Percentiles rank a stretch among this genome's conserved stretches.
Conservation (phyloP, 176 grass and related monocot species). For the Elymus sibiricus region DNA sequence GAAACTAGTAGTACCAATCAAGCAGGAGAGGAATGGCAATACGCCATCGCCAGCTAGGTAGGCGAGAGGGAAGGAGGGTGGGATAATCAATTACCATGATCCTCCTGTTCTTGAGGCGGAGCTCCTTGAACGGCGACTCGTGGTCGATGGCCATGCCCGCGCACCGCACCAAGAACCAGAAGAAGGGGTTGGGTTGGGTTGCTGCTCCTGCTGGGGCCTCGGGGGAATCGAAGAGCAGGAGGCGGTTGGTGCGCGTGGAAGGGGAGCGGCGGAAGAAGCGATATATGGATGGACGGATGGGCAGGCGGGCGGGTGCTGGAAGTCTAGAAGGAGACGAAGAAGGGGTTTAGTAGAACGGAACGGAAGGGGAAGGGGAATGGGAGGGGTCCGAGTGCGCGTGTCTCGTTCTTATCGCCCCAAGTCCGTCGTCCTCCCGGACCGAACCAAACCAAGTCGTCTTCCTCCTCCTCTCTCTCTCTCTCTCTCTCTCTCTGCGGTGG, state of each 20-base stretch:
- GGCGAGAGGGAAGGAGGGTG: too few relatives aligned
- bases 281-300: not conserved
- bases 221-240: not conserved
- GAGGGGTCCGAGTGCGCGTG: constrained; percentile 8
- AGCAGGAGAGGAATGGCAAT: not conserved
- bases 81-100: constrained; percentile 41
- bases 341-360: not conserved
- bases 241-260: not conserved
- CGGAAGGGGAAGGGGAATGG: not conserved
- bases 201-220: not conserved
- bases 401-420: constrained; percentile 19
- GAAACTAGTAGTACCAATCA: not conserved
- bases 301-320: not conserved
- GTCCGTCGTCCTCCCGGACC: not conserved
- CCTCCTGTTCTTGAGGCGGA: constrained; percentile 70
- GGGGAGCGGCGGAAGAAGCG: not conserved
- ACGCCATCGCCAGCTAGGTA: too few relatives aligned
- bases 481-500: too few relatives aligned
- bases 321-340: not conserved
- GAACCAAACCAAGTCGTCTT: constrained; percentile 1
- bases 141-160: constrained; percentile 61
- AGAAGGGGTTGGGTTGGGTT: not conserved
- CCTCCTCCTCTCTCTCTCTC: not conserved
- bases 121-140: constrained; percentile 66
- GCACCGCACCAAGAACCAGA: not conserved